phyloP scores from a whole-genome alignment of 2,329 filamentous ascomycete genomes.

The Alternaria sp. region DNA sequence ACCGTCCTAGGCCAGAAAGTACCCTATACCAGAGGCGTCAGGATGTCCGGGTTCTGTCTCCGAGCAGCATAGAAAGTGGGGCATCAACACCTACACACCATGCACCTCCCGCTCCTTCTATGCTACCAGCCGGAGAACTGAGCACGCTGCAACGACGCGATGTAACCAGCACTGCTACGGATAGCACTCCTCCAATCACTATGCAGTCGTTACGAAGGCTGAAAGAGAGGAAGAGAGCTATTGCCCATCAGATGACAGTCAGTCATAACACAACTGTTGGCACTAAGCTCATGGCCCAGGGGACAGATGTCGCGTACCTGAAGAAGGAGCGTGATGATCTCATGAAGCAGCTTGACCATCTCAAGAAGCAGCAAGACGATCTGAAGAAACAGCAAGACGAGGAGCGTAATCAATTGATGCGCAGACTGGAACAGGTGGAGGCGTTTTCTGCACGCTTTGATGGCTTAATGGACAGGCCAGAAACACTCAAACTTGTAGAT shows the following conservation, averaged over 20 bases:
- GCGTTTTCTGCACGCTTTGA: background rate
- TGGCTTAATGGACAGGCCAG: background rate
- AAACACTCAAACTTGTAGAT: background rate
- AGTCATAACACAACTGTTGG: background rate
- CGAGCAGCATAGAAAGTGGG: conserved; percentile 25
- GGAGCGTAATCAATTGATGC: background rate
- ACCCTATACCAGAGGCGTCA: background rate
- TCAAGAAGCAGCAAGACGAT: background rate
- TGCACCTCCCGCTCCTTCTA: conserved; percentile 33
- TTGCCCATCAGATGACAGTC: conserved; percentile 6
- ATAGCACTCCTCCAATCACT: background rate
- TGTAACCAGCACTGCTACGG: background rate
- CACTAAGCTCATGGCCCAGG: conserved; percentile 12
- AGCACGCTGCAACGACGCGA: conserved; percentile 5
- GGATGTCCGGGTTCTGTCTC: conserved; percentile 8
- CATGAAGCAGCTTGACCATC: background rate
- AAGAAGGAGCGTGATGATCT: conserved; percentile 15
- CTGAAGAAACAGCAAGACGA: background rate
- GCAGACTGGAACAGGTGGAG: background rate
- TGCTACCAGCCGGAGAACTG: conserved; percentile 21
- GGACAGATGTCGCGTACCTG: conserved; percentile 16
- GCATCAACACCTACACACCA: conserved; percentile 32
- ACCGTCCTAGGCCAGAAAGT: conserved; percentile 20
- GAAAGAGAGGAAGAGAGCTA: conserved; percentile 14
- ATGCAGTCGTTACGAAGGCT: conserved; percentile 19